Evolutionary conservation across 2,329 filamentous ascomycete species (phyloP), one percentile per base, ranked within the genome.

Genomic region (Tympanopsis confertula): DNA sequence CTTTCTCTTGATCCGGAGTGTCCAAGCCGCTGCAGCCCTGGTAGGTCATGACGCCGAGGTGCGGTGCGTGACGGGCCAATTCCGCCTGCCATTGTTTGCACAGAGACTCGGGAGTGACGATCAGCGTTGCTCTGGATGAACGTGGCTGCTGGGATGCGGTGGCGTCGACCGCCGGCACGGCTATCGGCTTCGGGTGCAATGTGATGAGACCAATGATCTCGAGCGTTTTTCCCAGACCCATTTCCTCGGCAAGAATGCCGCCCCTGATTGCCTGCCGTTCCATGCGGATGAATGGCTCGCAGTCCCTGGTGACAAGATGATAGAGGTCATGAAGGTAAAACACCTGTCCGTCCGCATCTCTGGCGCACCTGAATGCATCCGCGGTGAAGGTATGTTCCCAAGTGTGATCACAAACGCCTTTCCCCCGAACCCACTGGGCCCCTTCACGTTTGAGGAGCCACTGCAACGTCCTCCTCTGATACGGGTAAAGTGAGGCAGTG

Each of bases 361-460:
- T 26, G 22, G n/a, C n/a, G 22, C 7, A n/a, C 22, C 22, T 7
- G n/a, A 26, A 26, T n/a, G 22, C 22, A 26, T 26, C 22, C 22
- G 22, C n/a, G 7, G 22, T n/a, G 22, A 26, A 26, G 22, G 22
- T n/a, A n/a, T 7, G n/a, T n/a, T 7, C n/a, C 22, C 7, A 7
- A n/a, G 22, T 26, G n/a, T n/a, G n/a, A 7, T 7, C 7, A 7
- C 22, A n/a, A 7, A 26, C 7, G 7, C 22, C 22, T n/a, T 26
- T 7, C 7, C 22, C 22, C 7, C 7, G 7, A 7, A 7, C n/a
- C 66, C 69, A 78, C 17, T 59, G 51, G 3, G 75, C 67, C 4
- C 76, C 75, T 57, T 89, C 84, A 35, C 78, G 69, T 30, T 59
- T 57, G 35, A 88, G 54, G 41, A 87, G 61, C 83, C 83, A 89